A percentile compares a stretch with the other conserved stretches of the same genome.
Evolutionary conservation across 2,329 filamentous ascomycete genomes (phyloP).

Genomic region (Cytospora piceae): DNA sequence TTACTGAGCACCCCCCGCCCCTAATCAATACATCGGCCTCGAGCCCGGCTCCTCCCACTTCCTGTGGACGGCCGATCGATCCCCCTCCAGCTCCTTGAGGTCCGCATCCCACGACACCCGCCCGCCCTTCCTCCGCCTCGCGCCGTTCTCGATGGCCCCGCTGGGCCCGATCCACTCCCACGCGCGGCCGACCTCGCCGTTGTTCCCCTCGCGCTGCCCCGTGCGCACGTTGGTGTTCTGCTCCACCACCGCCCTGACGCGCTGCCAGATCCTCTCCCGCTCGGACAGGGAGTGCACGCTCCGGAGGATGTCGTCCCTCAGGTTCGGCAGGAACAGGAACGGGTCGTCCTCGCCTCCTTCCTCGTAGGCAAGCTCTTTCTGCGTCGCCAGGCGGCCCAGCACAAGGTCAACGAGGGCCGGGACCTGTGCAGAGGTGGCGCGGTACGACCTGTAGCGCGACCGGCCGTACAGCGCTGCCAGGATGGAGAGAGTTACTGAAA

Average conservation of each 20-base stretch:
- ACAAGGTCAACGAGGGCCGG: slow-evolving; percentile 84
- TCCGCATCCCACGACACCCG: slow-evolving; percentile 53
- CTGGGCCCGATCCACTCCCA: slow-evolving; percentile 73
- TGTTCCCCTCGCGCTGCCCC: slow-evolving; percentile 68
- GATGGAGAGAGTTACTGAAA: slow-evolving; percentile 60
- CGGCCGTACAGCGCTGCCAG: slow-evolving; percentile 64
- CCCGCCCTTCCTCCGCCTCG: slow-evolving; percentile 54
- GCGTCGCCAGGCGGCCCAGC: slow-evolving; percentile 77
- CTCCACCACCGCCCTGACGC: slow-evolving; percentile 84
- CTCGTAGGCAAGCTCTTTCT: slow-evolving; percentile 78
- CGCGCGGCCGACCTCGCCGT: slow-evolving; percentile 66
- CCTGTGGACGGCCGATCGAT: slow-evolving; percentile 38
- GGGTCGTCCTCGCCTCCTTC: slow-evolving; percentile 72
- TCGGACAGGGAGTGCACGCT: slow-evolving; percentile 77
- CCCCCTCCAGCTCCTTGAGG: slow-evolving; percentile 39
- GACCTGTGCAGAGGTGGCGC: slow-evolving; percentile 71
- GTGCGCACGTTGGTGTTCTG: slow-evolving; percentile 90
- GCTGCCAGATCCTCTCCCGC: slow-evolving; percentile 81
- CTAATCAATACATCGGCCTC: slow-evolving; percentile 41
- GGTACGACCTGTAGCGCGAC: slow-evolving; percentile 62
- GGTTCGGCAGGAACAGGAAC: slow-evolving; percentile 84
- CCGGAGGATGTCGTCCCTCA: slow-evolving; percentile 88
- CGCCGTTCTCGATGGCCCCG: slow-evolving; percentile 44
- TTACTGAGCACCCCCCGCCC: not conserved
- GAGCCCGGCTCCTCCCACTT: slow-evolving; percentile 44